Base-by-base conservation (phyloP, 768 basidiomycete genomes). In the Mycena indigotica region DNA sequence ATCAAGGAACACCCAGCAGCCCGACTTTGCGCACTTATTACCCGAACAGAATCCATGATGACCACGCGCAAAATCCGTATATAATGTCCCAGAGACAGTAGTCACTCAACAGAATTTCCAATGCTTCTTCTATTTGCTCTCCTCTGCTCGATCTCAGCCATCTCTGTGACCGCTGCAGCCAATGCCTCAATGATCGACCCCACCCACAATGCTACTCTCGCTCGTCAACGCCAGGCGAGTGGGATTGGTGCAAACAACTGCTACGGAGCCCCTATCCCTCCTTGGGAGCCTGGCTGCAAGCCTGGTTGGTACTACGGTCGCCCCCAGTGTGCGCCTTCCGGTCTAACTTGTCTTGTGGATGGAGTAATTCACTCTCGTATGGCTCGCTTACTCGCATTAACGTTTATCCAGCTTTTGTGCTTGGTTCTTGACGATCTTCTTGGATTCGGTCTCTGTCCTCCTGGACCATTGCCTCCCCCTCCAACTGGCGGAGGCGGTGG, bases 221-320 rank as follows among this genome's bases (percentile, higher is more conserved):
- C 26, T 2, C 50, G 41, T 16, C 26, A 19, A 3, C 23, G 21
- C 15, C 19, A 30, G 26, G 30, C 41, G 44, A 6, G 25, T 21
- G 23, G 12, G 51, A 44, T 59, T 25, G 51, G 3, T 24, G 1
- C 29, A n/a, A n/a, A 17, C 39, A 48, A 54, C 41, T 19, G 23
- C 35, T 59, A 57, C 32, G 55, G 55, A 46, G 62, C 62, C 10
- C 62, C 57, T 6, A 54, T 54, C n/a, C 48, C 55, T 1, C 55
- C 55, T 2, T 59, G 62, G 52, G 13, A 54, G 26, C 15, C 29
- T 1, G 41, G 26, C 26, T n/a, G 29, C 52, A 0, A 32, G 1
- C 62, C 62, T 15, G 62, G 62, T 4, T 59, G 62, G 62, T 63
- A 63, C 55, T 63, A 53, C 32, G 62, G 62, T 21, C 5, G 3